Percentiles rank a stretch among this genome's conserved stretches.
Conservation (phyloP, 108 stramenopile species). For the Nitzschia palea region DNA sequence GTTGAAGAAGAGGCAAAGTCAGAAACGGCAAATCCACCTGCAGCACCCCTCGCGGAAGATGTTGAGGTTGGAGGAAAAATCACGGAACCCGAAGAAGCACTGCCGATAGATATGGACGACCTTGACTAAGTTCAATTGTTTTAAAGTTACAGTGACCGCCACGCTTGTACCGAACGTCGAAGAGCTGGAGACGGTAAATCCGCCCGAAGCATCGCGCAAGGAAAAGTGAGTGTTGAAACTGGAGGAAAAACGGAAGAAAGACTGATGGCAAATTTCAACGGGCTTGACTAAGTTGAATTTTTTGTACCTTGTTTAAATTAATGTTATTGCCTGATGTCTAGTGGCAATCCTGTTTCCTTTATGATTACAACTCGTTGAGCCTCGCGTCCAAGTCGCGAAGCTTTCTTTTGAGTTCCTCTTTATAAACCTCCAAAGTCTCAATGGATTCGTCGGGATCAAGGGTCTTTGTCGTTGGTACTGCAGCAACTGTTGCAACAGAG, state of each 20-base stretch:
- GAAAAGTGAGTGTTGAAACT: too few relatives aligned
- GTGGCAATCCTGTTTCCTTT: neutral
- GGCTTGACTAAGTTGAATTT: too few relatives aligned
- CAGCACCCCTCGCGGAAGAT: neutral
- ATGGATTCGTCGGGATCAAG: constrained; percentile 26
- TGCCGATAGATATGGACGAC: constrained; percentile 47
- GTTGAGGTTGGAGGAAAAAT: too few relatives aligned
- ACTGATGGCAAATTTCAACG: too few relatives aligned
- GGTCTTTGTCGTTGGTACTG: neutral
- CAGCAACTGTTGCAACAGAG: neutral
- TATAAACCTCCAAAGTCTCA: constrained; percentile 20
- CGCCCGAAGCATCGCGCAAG: too few relatives aligned
- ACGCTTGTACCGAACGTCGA: too few relatives aligned
- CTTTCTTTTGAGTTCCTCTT: constrained; percentile 1
- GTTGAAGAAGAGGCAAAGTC: neutral
- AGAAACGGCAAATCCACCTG: constrained; percentile 13
- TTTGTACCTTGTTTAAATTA: neutral
- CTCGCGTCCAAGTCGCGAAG: constrained; percentile 8
- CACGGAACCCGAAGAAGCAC: constrained; percentile 5
- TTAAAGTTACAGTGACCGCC: too few relatives aligned
- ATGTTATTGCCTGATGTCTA: neutral
- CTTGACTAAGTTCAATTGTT: constrained; percentile 43
- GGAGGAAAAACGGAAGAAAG: too few relatives aligned
- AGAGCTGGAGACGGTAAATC: too few relatives aligned
- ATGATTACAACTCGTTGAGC: constrained; percentile 11